Evolutionary conservation across 177 flowering plant species (phyloP).

Genomic region (Telopea speciosissima): DNA sequence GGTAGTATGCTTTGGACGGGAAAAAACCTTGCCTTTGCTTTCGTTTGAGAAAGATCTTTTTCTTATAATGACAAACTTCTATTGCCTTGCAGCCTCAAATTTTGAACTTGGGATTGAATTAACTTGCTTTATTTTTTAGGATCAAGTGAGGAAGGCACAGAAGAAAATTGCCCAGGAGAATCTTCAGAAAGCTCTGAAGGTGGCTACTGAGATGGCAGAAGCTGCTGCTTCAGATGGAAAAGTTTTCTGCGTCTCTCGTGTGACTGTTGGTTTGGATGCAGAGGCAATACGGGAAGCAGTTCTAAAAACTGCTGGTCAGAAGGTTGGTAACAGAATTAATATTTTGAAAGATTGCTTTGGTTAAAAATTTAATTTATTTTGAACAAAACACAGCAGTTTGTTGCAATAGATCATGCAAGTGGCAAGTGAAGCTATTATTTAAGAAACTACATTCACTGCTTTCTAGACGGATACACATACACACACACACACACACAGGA

Average conservation of each 20-base stretch:
- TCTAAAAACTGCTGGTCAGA: slow-evolving; percentile 54
- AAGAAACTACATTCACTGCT: no score
- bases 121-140: slow-evolving; percentile 32
- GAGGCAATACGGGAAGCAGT: slow-evolving; percentile 91
- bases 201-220: slow-evolving; percentile 59
- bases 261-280: slow-evolving; percentile 83
- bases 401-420: neutral
- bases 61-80: neutral
- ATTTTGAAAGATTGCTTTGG: no score
- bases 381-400: neutral
- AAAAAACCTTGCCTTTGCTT: neutral
- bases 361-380: no score
- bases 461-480: no score
- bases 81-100: neutral
- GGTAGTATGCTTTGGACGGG: slow-evolving; percentile 29
- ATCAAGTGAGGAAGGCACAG: slow-evolving; percentile 64
- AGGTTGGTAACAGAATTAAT: slow-evolving; percentile 33
- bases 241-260: slow-evolving; percentile 51
- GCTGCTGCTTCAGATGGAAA: slow-evolving; percentile 67
- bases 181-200: slow-evolving; percentile 55
- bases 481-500: no score
- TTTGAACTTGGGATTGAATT: neutral
- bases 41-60: neutral
- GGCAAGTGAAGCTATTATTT: neutral
- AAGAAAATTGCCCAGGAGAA: slow-evolving; percentile 81